Evolutionary conservation across 2,329 filamentous ascomycete genomes (phyloP).

Genomic region (Nemania sp.): DNA sequence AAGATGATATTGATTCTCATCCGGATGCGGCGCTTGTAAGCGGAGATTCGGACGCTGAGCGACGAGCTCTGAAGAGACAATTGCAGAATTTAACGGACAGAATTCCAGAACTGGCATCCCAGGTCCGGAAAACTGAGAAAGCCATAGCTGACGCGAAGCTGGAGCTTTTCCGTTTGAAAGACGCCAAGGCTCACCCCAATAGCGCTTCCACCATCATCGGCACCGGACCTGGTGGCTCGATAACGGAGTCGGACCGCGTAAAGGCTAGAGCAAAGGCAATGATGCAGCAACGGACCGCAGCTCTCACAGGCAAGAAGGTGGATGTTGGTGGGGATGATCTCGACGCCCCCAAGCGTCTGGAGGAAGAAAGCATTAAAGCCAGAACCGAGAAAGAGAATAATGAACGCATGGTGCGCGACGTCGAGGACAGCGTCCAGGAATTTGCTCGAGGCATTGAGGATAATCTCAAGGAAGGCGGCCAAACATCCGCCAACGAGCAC

Average conservation of each 20-base stretch:
- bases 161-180: conserved; percentile 89
- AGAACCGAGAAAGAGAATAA: conserved; percentile 89
- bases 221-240: conserved; percentile 84
- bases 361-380: conserved; percentile 82
- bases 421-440: conserved; percentile 92
- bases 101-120: conserved; percentile 87
- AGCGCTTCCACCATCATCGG: conserved; percentile 82
- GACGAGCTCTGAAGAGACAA: conserved; percentile 82
- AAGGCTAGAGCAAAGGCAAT: conserved; percentile 95
- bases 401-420: conserved; percentile 93
- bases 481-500: conserved; percentile 79
- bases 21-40: conserved; percentile 73
- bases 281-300: conserved; percentile 97
- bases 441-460: conserved; percentile 85
- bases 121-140: conserved; percentile 87
- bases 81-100: conserved; percentile 87
- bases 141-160: conserved; percentile 89
- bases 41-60: conserved; percentile 84
- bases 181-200: conserved; percentile 87
- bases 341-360: conserved; percentile 80
- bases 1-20: conserved; percentile 92
- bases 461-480: conserved; percentile 77
- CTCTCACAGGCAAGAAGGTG: conserved; percentile 81
- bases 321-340: conserved; percentile 70
- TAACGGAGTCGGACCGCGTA: conserved; percentile 91